phyloP scores from a whole-genome alignment of 441 rosid species.

The Erodium texanum region DNA sequence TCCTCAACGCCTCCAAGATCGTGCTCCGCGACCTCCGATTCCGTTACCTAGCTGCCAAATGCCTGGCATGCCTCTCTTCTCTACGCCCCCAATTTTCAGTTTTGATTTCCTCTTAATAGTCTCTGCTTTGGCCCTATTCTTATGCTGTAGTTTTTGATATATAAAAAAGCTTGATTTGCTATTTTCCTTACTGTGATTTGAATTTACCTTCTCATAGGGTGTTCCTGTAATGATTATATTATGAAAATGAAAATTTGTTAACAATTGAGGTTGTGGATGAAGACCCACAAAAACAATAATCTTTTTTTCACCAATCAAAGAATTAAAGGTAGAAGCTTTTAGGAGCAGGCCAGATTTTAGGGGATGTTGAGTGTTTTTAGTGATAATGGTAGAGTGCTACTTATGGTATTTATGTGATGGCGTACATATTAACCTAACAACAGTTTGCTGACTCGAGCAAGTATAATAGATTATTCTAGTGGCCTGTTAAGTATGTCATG shows the following conservation, averaged over 20 bases:
- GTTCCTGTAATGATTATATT: not conserved
- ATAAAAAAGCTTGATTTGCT: not conserved
- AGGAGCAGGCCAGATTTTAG: not conserved
- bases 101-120: not conserved
- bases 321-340: not conserved
- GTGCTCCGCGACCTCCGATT: constrained; percentile 88
- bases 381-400: not conserved
- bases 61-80: constrained; percentile 41
- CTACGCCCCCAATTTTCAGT: not conserved
- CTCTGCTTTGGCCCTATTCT: not conserved
- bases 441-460: not conserved
- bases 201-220: not conserved
- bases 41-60: constrained; percentile 92
- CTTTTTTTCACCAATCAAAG: not conserved
- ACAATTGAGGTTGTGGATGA: not conserved
- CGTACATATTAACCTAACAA: not conserved
- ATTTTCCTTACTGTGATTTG: not conserved
- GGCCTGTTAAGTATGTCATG: not conserved
- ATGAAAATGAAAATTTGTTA: not conserved
- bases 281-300: not conserved
- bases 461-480: not conserved
- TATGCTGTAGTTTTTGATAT: not conserved
- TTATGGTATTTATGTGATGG: not conserved
- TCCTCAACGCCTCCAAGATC: constrained; percentile 79
- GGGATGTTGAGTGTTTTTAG: not conserved